Conservation (phyloP, 768 basidiomycete genomes). For the Holtermannia corniformis region DNA sequence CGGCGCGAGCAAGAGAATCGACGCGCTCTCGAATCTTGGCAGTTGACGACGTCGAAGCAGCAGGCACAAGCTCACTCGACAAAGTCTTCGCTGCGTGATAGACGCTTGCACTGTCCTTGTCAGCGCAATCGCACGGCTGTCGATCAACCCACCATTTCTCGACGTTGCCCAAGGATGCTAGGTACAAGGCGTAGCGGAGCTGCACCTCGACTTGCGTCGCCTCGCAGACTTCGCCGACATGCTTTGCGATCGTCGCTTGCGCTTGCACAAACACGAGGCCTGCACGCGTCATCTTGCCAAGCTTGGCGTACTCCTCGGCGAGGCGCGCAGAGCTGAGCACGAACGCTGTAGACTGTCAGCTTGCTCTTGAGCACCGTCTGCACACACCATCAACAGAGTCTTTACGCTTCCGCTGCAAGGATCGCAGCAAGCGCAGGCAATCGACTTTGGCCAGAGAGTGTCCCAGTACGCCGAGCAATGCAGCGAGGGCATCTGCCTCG, state of each 20-base stretch:
- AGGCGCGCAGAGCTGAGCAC: slow-evolving; percentile 58
- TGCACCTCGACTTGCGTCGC: slow-evolving; percentile 49
- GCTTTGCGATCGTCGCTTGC: slow-evolving; percentile 1
- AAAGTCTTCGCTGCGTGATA: slow-evolving; percentile 34
- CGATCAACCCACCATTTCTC: slow-evolving; percentile 49
- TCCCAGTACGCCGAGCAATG: slow-evolving; percentile 62
- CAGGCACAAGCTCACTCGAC: slow-evolving; percentile 44
- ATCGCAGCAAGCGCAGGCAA: slow-evolving; percentile 56
- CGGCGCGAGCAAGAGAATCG: slow-evolving; percentile 56
- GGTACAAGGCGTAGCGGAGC: slow-evolving; percentile 57
- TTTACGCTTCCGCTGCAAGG: slow-evolving; percentile 50
- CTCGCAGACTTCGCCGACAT: slow-evolving; percentile 6
- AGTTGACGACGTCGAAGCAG: slow-evolving; percentile 48
- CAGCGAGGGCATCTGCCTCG: slow-evolving; percentile 33
- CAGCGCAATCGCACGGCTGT: not conserved
- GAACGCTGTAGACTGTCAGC: slow-evolving; percentile 47
- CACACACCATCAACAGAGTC: slow-evolving; percentile 48
- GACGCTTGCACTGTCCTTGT: slow-evolving; percentile 14
- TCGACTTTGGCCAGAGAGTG: slow-evolving; percentile 58
- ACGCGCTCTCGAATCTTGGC: slow-evolving; percentile 56
- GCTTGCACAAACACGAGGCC: slow-evolving; percentile 49
- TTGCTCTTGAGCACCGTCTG: not conserved
- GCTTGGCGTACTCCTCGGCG: slow-evolving; percentile 65
- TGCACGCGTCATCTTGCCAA: slow-evolving; percentile 67
- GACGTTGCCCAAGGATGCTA: slow-evolving; percentile 55